Evolutionary conservation across 2,329 filamentous ascomycete species (phyloP).

Genomic region (Colletotrichum sp.): DNA sequence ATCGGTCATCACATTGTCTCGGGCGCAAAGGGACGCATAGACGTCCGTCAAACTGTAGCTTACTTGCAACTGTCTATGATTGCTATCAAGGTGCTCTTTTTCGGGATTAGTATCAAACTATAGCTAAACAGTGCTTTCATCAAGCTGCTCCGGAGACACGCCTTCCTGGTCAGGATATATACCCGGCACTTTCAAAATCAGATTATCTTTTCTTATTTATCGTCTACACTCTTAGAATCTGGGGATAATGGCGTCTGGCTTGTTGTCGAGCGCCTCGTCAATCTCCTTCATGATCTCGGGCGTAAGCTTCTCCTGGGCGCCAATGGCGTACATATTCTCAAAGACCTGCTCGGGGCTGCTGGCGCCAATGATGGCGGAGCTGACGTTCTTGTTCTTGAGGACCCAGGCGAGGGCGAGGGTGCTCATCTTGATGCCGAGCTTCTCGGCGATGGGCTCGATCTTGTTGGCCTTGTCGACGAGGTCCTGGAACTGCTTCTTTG

Average conservation of each 20-base stretch:
- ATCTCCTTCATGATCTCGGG: conserved; percentile 64
- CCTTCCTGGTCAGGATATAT: background rate
- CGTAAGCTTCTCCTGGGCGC: conserved; percentile 59
- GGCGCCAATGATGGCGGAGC: conserved; percentile 65
- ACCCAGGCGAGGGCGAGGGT: conserved; percentile 67
- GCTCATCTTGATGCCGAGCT: conserved; percentile 62
- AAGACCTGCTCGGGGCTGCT: conserved; percentile 63
- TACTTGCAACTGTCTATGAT: too few relatives aligned
- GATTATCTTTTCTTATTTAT: background rate
- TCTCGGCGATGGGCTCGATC: conserved; percentile 67
- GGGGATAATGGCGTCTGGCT: conserved; percentile 49
- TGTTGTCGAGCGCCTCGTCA: conserved; percentile 63
- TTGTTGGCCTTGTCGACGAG: conserved; percentile 65
- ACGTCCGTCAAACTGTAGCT: too few relatives aligned
- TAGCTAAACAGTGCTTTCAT: background rate
- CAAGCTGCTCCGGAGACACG: background rate
- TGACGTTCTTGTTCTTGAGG: conserved; percentile 65
- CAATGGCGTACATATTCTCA: conserved; percentile 62
- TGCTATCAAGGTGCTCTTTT: background rate
- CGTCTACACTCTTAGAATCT: conserved; percentile 30
- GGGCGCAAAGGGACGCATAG: too few relatives aligned
- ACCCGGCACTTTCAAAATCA: background rate
- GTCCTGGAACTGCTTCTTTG: conserved; percentile 57
- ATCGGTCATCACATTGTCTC: too few relatives aligned
- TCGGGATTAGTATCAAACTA: background rate